A percentile compares a stretch with the other conserved stretches of the same genome.
phyloP scores from a whole-genome alignment of 768 basidiomycete species.

The Lactifluus hygrophoroides region DNA sequence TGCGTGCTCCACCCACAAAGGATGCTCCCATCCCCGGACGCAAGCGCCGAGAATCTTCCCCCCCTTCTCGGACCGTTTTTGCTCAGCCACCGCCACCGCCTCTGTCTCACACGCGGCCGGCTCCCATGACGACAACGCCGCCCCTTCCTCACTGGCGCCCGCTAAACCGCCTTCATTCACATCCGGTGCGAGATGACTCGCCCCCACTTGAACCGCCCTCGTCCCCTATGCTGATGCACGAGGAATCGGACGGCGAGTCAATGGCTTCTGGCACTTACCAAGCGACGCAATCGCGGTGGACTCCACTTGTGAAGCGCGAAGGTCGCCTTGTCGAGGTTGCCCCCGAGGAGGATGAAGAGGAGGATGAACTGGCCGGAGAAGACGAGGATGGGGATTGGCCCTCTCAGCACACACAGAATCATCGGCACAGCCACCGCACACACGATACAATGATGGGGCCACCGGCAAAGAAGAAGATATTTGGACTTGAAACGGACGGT shows the following conservation, averaged over 20 bases:
- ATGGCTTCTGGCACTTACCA: neutral
- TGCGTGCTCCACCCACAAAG: neutral
- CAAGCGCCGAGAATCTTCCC: conserved; percentile 7
- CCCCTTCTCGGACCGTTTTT: neutral
- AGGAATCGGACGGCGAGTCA: conserved; percentile 8
- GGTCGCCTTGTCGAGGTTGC: neutral
- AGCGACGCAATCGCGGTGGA: neutral
- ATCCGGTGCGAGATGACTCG: neutral
- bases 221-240: conserved; percentile 6
- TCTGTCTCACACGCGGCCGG: neutral
- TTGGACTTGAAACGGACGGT: conserved; percentile 5
- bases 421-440: neutral
- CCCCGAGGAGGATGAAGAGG: neutral
- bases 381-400: conserved; percentile 4
- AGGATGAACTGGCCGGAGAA: conserved; percentile 8
- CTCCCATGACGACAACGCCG: neutral
- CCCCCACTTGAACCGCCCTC: conserved; percentile 4
- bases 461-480: conserved; percentile 14
- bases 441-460: conserved; percentile 3
- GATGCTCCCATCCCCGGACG: neutral
- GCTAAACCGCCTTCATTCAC: neutral
- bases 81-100: neutral
- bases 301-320: neutral
- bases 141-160: too few species aligned
- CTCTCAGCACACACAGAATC: neutral